Conservation (phyloP, 805 yeast species). For the Hemisphaericaspora nanyangensis region DNA sequence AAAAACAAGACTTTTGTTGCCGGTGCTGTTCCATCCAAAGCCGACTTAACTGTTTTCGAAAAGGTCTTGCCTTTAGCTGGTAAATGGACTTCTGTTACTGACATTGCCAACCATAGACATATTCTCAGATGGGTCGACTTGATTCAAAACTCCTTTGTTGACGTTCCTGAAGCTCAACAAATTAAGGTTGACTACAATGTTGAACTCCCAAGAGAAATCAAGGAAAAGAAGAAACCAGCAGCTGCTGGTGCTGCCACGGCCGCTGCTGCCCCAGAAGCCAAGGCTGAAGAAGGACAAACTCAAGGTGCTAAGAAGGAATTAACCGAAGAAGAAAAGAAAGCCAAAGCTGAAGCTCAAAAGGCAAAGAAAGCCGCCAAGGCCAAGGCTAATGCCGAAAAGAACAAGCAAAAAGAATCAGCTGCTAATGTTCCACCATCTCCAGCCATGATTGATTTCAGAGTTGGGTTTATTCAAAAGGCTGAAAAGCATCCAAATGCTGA, state of each 20-base stretch:
- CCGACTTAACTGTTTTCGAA: conserved; percentile 71
- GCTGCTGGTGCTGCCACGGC: conserved; percentile 32
- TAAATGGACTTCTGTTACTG: conserved; percentile 50
- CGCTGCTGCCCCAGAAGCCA: conserved; percentile 19
- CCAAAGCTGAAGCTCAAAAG: conserved; percentile 55
- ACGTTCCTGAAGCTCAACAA: conserved; percentile 50
- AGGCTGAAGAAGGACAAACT: neutral
- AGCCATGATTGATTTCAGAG: conserved; percentile 84
- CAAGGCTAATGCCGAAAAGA: conserved; percentile 50
- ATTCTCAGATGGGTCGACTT: conserved; percentile 90
- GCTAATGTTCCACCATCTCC: conserved; percentile 72
- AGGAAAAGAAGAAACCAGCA: conserved; percentile 53
- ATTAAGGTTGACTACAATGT: conserved; percentile 55
- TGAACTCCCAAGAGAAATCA: conserved; percentile 71
- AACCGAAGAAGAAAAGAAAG: conserved; percentile 42
- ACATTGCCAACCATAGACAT: conserved; percentile 69
- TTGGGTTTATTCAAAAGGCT: conserved; percentile 96
- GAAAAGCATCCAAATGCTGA: conserved; percentile 98
- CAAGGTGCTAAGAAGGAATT: conserved; percentile 20
- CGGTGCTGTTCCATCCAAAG: conserved; percentile 61
- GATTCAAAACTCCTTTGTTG: conserved; percentile 63
- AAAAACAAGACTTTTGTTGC: conserved; percentile 67
- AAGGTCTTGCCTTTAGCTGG: conserved; percentile 58
- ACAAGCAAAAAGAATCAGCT: conserved; percentile 46
- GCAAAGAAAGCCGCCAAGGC: conserved; percentile 63